Evolutionary conservation across 257 asterid species (phyloP).

Genomic region (Solanum megistacrolobum): DNA sequence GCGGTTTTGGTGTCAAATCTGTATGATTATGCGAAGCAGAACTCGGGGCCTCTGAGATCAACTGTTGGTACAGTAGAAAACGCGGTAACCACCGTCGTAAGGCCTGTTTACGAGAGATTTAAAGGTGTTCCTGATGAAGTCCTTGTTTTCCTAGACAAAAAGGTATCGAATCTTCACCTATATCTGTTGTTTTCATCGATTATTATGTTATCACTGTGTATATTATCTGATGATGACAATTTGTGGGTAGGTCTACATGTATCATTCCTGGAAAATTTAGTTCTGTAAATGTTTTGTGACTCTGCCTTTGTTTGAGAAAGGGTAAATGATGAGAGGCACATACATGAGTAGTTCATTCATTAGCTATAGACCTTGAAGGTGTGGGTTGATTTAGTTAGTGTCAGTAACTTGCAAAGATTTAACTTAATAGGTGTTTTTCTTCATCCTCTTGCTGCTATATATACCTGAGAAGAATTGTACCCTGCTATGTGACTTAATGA

Average conservation of each 20-base stretch:
- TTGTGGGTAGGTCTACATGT: background rate
- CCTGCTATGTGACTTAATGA: background rate
- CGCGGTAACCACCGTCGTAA: conserved; percentile 39
- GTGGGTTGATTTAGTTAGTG: background rate
- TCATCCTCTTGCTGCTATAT: background rate
- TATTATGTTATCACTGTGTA: background rate
- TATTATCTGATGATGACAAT: background rate
- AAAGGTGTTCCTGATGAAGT: conserved; percentile 44
- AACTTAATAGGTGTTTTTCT: background rate
- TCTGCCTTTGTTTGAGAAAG: background rate
- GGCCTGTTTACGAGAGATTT: conserved; percentile 47
- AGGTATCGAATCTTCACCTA: conserved; percentile 25
- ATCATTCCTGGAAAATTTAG: background rate
- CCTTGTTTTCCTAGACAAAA: conserved; percentile 49
- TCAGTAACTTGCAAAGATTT: background rate
- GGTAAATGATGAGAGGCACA: background rate
- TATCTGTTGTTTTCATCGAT: background rate
- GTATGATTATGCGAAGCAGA: conserved; percentile 54
- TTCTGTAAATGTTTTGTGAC: background rate
- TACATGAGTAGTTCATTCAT: background rate
- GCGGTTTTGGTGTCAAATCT: conserved; percentile 35
- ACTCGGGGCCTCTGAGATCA: conserved; percentile 60
- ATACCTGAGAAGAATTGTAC: background rate
- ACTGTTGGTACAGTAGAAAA: conserved; percentile 44
- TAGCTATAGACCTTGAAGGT: background rate